Percentiles rank a stretch among this genome's conserved stretches.
phyloP scores from a whole-genome alignment of 352 stramenopile genomes.

The Phytophthora melonis region DNA sequence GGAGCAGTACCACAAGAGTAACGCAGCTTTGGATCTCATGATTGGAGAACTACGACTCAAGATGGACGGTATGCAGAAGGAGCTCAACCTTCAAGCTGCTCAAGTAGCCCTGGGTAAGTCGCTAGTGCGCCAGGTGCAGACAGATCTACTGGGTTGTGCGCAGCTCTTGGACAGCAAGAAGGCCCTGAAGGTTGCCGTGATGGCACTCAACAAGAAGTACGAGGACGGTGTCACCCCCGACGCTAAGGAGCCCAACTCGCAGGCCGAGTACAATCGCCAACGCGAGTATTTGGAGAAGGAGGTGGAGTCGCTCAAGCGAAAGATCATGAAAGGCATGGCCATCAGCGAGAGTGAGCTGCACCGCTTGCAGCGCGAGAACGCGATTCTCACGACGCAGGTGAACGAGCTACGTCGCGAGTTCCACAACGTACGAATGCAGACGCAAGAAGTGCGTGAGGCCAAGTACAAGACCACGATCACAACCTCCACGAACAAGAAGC shows the following conservation, averaged over 20 bases:
- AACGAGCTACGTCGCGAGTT: slow-evolving; percentile 88
- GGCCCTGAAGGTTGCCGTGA: slow-evolving; percentile 77
- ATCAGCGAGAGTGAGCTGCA: slow-evolving; percentile 87
- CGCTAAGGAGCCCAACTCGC: slow-evolving; percentile 90
- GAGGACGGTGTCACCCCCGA: slow-evolving; percentile 75
- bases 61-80: slow-evolving; percentile 93
- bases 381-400: slow-evolving; percentile 81
- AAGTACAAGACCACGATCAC: slow-evolving; percentile 49
- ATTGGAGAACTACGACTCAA: slow-evolving; percentile 95
- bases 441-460: slow-evolving; percentile 61
- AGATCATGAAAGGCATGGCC: slow-evolving; percentile 89
- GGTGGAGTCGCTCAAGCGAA: slow-evolving; percentile 90
- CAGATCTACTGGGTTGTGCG: slow-evolving; percentile 74
- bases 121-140: slow-evolving; percentile 82
- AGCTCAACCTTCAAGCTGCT: slow-evolving; percentile 74
- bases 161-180: slow-evolving; percentile 85
- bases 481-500: slow-evolving; percentile 34
- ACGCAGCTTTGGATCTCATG: slow-evolving; percentile 94
- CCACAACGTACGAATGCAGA: slow-evolving; percentile 80
- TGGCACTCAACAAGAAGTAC: slow-evolving; percentile 90
- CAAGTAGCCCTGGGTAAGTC: slow-evolving; percentile 72
- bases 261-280: slow-evolving; percentile 92
- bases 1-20: slow-evolving; percentile 96
- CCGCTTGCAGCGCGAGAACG: slow-evolving; percentile 85
- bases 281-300: slow-evolving; percentile 93